Percentiles rank a stretch among this genome's conserved stretches.
Evolutionary conservation across 176 grass and related monocot genomes (phyloP).

Genomic region (Oryza officinalis): DNA sequence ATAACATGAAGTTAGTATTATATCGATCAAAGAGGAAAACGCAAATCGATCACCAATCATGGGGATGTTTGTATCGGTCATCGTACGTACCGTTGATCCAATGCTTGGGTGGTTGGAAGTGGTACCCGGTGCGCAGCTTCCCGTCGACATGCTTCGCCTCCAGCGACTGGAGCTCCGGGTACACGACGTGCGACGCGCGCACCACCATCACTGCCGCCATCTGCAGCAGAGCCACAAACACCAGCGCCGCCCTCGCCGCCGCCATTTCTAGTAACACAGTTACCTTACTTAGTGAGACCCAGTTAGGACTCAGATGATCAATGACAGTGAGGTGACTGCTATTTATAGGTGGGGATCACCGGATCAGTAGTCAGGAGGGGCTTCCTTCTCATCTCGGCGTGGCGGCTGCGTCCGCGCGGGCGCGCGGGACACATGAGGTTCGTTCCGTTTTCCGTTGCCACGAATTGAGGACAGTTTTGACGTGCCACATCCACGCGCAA

Average conservation of each 20-base stretch:
- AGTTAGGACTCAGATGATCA: neutral
- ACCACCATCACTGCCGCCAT: neutral
- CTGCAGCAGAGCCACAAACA: neutral
- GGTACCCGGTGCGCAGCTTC: conserved; percentile 50
- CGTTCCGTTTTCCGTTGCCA: neutral
- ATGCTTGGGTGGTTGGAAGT: conserved; percentile 59
- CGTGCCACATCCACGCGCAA: neutral
- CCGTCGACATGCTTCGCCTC: neutral
- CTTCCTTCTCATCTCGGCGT: neutral
- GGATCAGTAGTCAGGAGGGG: too few species aligned
- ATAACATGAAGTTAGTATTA: neutral
- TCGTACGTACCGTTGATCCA: conserved; percentile 57
- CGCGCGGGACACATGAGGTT: neutral
- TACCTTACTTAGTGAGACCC: neutral
- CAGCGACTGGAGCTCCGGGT: conserved; percentile 36
- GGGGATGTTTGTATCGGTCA: too few species aligned
- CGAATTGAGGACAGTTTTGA: neutral
- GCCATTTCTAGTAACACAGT: neutral
- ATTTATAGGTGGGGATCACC: neutral
- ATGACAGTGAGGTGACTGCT: neutral
- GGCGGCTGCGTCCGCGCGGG: neutral
- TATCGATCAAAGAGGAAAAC: neutral
- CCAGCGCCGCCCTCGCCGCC: neutral
- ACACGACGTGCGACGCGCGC: conserved; percentile 33
- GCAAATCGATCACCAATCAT: neutral